Percentiles rank a stretch among this genome's conserved stretches.
phyloP scores from a whole-genome alignment of 352 stramenopile species.

The Thalassiosira livingstoniorum region DNA sequence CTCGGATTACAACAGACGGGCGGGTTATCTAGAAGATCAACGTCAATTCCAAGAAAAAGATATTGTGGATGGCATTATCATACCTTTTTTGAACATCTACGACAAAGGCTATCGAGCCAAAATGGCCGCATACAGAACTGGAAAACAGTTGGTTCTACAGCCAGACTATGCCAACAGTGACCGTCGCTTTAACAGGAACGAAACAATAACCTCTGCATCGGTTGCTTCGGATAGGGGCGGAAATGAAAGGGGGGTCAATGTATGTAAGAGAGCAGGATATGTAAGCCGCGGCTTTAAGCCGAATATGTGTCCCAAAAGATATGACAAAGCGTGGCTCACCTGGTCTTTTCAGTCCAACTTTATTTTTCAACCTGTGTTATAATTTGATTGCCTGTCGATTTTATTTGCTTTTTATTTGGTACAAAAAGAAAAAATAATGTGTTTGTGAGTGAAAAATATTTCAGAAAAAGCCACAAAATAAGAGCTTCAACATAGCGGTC shows the following conservation, averaged over 20 bases:
- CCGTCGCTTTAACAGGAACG: slow-evolving; percentile 16
- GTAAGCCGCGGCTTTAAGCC: slow-evolving; percentile 35
- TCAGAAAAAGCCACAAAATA: no score
- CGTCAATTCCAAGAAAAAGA: slow-evolving; percentile 15
- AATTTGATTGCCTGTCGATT: slow-evolving; percentile 19
- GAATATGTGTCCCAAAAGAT: slow-evolving; percentile 14
- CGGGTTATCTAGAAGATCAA: slow-evolving; percentile 18
- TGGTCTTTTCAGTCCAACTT: slow-evolving; percentile 57
- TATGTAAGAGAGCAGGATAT: slow-evolving; percentile 41
- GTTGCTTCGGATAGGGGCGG: slow-evolving; percentile 48
- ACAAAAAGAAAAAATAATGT: no score
- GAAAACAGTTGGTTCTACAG: slow-evolving; percentile 43
- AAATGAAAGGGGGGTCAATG: slow-evolving; percentile 62
- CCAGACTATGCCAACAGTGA: slow-evolving; percentile 51
- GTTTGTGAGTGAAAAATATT: no score
- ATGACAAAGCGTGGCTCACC: slow-evolving; percentile 48
- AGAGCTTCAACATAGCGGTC: no score
- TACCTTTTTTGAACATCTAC: slow-evolving; percentile 25
- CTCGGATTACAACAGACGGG: slow-evolving; percentile 24
- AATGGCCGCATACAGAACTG: slow-evolving; percentile 31
- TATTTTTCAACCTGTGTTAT: slow-evolving; percentile 57
- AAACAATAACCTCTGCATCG: slow-evolving; percentile 38
- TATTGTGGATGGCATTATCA: slow-evolving; percentile 2
- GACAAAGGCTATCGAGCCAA: slow-evolving; percentile 53
- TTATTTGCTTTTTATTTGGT: no score